These are phyloP conservation scores for Xylariaceae sp. DNA, from an alignment of 2,329 filamentous ascomycete genomes.

Conservation along the genomic window DNA sequence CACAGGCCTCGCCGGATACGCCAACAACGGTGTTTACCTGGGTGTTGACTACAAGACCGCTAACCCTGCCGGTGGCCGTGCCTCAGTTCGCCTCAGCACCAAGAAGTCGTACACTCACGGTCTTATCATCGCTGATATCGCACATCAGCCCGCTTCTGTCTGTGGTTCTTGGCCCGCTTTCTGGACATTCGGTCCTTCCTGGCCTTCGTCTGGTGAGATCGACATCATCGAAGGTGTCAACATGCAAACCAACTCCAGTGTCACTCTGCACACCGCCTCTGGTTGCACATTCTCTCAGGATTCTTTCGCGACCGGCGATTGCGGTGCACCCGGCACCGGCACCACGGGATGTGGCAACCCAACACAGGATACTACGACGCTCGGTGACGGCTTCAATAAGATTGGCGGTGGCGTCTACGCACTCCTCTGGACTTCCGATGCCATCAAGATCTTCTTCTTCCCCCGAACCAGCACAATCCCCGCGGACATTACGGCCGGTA, in stretches of 20 bases:
- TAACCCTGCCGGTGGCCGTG: slow-evolving; percentile 55
- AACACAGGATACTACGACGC: slow-evolving; percentile 48
- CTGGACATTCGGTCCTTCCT: slow-evolving; percentile 61
- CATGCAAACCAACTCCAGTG: slow-evolving; percentile 49
- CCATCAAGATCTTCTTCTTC: slow-evolving; percentile 81
- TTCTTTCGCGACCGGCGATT: slow-evolving; percentile 48
- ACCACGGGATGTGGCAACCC: slow-evolving; percentile 56
- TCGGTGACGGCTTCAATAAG: slow-evolving; percentile 66
- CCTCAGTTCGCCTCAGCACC: slow-evolving; percentile 65
- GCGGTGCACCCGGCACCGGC: slow-evolving; percentile 46
- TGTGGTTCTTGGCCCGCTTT: slow-evolving; percentile 76
- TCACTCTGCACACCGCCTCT: slow-evolving; percentile 62
- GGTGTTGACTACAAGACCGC: slow-evolving; percentile 60
- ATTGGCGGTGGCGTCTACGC: slow-evolving; percentile 66
- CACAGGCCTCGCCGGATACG: slow-evolving; percentile 53
- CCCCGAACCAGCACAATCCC: slow-evolving; percentile 57
- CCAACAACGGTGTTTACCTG: slow-evolving; percentile 56
- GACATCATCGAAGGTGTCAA: slow-evolving; percentile 79
- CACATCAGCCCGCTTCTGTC: slow-evolving; percentile 66
- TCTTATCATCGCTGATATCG: slow-evolving; percentile 67
- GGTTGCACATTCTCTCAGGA: slow-evolving; percentile 49
- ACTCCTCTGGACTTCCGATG: slow-evolving; percentile 66
- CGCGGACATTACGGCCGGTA: slow-evolving; percentile 52
- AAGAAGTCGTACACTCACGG: slow-evolving; percentile 62
- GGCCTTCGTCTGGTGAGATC: slow-evolving; percentile 68